These are phyloP conservation scores for Chlamydomonas reinhardtii DNA, from an alignment of 163 green algal genomes.

Conservation along the genomic window DNA sequence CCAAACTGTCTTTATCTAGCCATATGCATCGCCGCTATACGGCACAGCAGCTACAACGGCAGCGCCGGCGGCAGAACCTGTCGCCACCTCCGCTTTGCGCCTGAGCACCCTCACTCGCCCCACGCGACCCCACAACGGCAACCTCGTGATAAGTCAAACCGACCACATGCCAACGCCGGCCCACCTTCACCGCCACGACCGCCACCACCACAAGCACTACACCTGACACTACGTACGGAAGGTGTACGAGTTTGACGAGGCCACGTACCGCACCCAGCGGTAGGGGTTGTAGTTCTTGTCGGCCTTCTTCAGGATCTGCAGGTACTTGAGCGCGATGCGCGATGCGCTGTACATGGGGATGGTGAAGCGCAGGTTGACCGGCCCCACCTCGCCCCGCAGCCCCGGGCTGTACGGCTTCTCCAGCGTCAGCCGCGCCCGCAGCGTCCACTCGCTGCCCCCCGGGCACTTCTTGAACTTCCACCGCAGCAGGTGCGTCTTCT, in stretches of 20 bases:
- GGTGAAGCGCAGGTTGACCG: constrained; percentile 93
- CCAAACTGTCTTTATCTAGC: too few relatives aligned
- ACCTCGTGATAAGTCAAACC: too few relatives aligned
- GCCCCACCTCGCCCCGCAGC: constrained; percentile 79
- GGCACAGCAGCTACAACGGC: too few relatives aligned
- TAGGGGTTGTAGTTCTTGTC: constrained; percentile 88
- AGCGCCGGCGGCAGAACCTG: too few relatives aligned
- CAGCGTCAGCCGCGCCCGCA: constrained; percentile 78
- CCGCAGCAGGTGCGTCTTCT: constrained; percentile 82
- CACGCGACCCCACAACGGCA: too few relatives aligned
- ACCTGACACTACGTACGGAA: constrained; percentile 71
- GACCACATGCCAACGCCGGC: too few relatives aligned
- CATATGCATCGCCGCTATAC: too few relatives aligned
- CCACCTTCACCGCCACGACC: too few relatives aligned
- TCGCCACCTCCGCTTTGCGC: too few relatives aligned
- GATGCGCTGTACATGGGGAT: constrained; percentile 89
- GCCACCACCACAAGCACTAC: too few relatives aligned
- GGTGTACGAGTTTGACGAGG: constrained; percentile 92
- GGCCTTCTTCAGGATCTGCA: constrained; percentile 88
- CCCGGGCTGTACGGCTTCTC: constrained; percentile 62
- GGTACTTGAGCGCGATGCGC: constrained; percentile 91
- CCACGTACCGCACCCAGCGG: constrained; percentile 96
- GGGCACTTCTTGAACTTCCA: constrained; percentile 89
- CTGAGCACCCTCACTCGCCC: too few relatives aligned
- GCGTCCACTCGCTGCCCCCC: constrained; percentile 72